These are phyloP conservation scores for Umbilicus rupestris DNA, from an alignment of 164 flowering plant species.

Conservation along the genomic window DNA sequence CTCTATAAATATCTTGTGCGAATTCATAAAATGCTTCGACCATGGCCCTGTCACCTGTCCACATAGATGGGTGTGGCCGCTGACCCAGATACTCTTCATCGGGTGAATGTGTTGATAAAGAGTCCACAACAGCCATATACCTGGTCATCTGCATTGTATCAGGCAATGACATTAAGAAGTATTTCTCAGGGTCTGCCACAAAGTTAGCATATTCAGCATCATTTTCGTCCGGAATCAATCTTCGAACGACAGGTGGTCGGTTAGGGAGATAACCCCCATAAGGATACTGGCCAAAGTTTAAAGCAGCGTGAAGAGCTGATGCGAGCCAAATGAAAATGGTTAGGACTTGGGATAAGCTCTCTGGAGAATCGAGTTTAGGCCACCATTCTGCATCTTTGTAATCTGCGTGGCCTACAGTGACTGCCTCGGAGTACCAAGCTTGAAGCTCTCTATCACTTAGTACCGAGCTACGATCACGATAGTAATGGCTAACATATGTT, in stretches of 20 bases:
- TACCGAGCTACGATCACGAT: constrained; percentile 38
- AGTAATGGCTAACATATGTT: constrained; percentile 58
- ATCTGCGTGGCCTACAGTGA: constrained; percentile 81
- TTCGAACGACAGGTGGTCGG: constrained; percentile 80
- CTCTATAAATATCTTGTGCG: constrained; percentile 52
- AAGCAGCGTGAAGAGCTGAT: constrained; percentile 95
- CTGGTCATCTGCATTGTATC: constrained; percentile 58
- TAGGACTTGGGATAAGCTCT: constrained; percentile 49
- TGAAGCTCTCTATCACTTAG: constrained; percentile 68
- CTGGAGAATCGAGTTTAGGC: constrained; percentile 34
- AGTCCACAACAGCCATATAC: constrained; percentile 90
- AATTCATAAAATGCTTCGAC: constrained; percentile 64
- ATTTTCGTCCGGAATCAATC: constrained; percentile 58
- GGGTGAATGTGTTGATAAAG: constrained; percentile 78
- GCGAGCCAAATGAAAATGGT: constrained; percentile 88
- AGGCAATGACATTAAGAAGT: constrained; percentile 59
- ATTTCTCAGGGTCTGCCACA: constrained; percentile 59
- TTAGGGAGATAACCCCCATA: constrained; percentile 95
- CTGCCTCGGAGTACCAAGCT: constrained; percentile 77
- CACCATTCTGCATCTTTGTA: constrained; percentile 61
- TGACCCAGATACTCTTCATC: constrained; percentile 95
- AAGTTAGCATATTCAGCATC: constrained; percentile 63
- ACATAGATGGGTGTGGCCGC: constrained; percentile 53
- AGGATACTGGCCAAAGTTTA: constrained; percentile 94
- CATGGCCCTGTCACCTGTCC: constrained; percentile 66